Evolutionary conservation across 345 rosid genomes (phyloP).

Genomic region (Linum trigynum): DNA sequence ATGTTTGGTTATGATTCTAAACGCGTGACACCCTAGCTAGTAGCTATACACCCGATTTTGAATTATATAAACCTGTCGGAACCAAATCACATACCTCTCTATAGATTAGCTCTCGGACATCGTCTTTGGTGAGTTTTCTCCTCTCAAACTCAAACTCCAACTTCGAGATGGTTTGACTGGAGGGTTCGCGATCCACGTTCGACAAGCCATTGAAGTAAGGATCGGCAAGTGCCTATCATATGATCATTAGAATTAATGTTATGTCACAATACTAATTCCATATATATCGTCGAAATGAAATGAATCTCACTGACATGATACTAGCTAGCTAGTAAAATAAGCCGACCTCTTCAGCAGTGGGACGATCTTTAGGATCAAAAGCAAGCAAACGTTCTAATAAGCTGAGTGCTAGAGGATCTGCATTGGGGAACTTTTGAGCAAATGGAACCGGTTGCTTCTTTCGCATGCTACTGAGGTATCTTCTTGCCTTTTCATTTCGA

Average conservation of each 20-base stretch:
- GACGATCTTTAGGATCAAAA: conserved; percentile 86
- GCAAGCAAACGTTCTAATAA: conserved; percentile 75
- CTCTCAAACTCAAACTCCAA: conserved; percentile 99
- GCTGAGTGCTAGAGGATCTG: conserved; percentile 66
- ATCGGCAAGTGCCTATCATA: conserved; percentile 66
- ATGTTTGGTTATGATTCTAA: too few species aligned
- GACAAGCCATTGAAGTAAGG: conserved; percentile 82
- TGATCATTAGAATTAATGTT: neutral
- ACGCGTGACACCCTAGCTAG: too few species aligned
- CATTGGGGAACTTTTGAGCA: conserved; percentile 69
- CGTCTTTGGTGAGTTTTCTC: conserved; percentile 83
- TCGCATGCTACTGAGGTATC: conserved; percentile 89
- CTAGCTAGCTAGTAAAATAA: too few species aligned
- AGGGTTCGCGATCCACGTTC: conserved; percentile 80
- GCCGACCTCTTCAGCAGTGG: conserved; percentile 79
- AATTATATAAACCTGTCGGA: too few species aligned
- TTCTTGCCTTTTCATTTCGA: conserved; percentile 89
- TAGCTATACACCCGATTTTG: too few species aligned
- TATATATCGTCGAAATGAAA: too few species aligned
- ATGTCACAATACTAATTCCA: too few species aligned
- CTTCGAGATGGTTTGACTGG: conserved; percentile 85
- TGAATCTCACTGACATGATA: too few species aligned
- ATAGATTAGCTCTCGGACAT: conserved; percentile 91
- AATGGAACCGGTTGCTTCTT: conserved; percentile 71
- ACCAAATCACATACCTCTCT: conserved; percentile 57